Base-by-base conservation (phyloP, 768 basidiomycete species). In the Wakefieldia striispora region DNA sequence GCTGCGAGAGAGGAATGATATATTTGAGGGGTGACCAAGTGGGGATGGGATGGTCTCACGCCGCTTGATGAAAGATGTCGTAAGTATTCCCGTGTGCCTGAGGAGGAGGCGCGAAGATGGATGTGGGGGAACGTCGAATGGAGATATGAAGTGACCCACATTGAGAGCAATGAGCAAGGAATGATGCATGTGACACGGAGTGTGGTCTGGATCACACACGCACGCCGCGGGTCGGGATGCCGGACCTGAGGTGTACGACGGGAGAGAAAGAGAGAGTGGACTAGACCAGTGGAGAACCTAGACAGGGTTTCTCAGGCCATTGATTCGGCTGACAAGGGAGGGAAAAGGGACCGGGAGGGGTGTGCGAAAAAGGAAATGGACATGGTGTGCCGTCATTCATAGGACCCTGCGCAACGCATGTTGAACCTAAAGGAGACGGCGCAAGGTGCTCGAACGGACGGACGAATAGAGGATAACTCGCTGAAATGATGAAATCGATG, bases 51-150 rank as follows among this genome's bases (percentile, higher is more conserved):
- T 19, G 26, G 27, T 63, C 61, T 46, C 55, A 57, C 50, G 57
- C 42, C 35, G 45, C 35, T 41, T 11, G 38, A 43, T 17, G 33
- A 47, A 36, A 14, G 33, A n/a, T 62, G 46, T 48, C 60, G 61
- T 59, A 59, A 62, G 39, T 21, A 42, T 34, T 31, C 7, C 1
- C 37, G 24, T 14, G 57, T 60, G 51, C 60, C 53, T 63, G 54
- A 44, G 1, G 16, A 33, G 41, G 50, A 34, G 12, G 24, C 41
- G 43, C 31, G 31, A 35, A 43, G 45, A 34, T 21, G 10, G 11
- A 26, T 24, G 16, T 29, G 34, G 43, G 10, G 19, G 2, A n/a
- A 16, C 19, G 34, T 46, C 34, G 20, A 14, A 20, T 38, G 9
- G 40, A 27, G 52, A 40, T n/a, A n/a, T 49, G 43, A 26, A 26